Evolutionary conservation across 257 asterid species (phyloP).

Genomic region (Solanum piurae): DNA sequence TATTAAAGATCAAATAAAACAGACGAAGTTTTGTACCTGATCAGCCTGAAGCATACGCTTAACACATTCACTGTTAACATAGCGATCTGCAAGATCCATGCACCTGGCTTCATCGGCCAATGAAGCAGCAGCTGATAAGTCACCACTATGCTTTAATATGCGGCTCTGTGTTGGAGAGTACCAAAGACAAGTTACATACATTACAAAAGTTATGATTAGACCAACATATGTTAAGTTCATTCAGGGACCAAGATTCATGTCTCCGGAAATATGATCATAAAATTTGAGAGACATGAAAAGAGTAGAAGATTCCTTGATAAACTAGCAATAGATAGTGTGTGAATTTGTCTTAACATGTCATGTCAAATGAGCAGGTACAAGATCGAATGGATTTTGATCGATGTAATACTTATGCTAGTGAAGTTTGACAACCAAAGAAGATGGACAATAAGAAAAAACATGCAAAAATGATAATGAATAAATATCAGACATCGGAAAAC

Average conservation of each 20-base stretch:
- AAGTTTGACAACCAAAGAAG: background rate
- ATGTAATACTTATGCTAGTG: background rate
- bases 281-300: background rate
- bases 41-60: slow-evolving; percentile 99
- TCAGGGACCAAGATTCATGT: background rate
- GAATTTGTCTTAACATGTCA: background rate
- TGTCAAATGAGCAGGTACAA: background rate
- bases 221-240: background rate
- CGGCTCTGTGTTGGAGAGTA: slow-evolving; percentile 57
- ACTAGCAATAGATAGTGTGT: background rate
- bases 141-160: slow-evolving; percentile 95
- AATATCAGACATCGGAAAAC: background rate
- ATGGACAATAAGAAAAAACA: background rate
- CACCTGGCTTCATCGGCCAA: slow-evolving; percentile 98
- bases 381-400: background rate
- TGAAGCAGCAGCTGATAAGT: slow-evolving; percentile 77
- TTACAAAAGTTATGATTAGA: background rate
- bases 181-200: background rate
- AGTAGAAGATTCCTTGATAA: background rate
- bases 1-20: background rate
- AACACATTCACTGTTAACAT: slow-evolving; percentile 90
- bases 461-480: background rate
- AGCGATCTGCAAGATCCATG: slow-evolving; percentile 99
- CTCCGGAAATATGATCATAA: background rate
- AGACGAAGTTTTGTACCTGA: slow-evolving; percentile 40